Evolutionary conservation across 2,329 filamentous ascomycete genomes (phyloP), one percentile per base, ranked within the genome.

Genomic region (Gliomastix tumulicola): DNA sequence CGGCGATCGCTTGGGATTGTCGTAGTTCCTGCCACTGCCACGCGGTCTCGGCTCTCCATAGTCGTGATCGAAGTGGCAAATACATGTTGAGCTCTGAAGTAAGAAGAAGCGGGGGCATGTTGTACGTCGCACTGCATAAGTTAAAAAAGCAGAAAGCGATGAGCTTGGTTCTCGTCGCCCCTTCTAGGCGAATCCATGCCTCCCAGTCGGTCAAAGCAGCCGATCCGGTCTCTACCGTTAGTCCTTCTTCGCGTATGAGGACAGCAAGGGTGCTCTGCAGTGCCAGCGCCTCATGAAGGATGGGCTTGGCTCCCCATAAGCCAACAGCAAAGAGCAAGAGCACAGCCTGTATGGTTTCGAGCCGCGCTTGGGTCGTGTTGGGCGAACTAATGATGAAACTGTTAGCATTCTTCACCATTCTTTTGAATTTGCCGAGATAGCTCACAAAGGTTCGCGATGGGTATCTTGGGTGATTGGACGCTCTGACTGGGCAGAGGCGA

Each of bases 291-390:
- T 80, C 76, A 37, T 76, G 69, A 7, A 79, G 55, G 23, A 79
- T 76, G 2, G 71, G 70, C 41, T 76, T 77, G 21, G 72, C 71
- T 3, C 73, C 74, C 76, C 76, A 80, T 6, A 79, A 64, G 1
- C 75, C 76, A 8, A 78, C 67, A 0, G 73, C 71, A 44, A 79
- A 78, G 5, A 80, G 65, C 2, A 83, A 53, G 0, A 83, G 56
- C 2, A 83, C 63, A 4, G 78, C 72, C 47, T 83, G 79, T 4
- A 81, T 80, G 0, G 77, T 83, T 50, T 83, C 78, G 31, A 83
- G 64, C 0, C 74, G 63, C 4, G 74, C 68, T 46, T 76, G 71
- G 0, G 73, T 71, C 0, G 72, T 76, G 39, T 78, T 82, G 2
- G 73, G 68, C 11, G 73, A 74, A 48, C 74, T 25, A 12, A 4